These are phyloP conservation scores for Beauveria sp. DNA, from an alignment of 2,329 filamentous ascomycete genomes.

Conservation along the genomic window DNA sequence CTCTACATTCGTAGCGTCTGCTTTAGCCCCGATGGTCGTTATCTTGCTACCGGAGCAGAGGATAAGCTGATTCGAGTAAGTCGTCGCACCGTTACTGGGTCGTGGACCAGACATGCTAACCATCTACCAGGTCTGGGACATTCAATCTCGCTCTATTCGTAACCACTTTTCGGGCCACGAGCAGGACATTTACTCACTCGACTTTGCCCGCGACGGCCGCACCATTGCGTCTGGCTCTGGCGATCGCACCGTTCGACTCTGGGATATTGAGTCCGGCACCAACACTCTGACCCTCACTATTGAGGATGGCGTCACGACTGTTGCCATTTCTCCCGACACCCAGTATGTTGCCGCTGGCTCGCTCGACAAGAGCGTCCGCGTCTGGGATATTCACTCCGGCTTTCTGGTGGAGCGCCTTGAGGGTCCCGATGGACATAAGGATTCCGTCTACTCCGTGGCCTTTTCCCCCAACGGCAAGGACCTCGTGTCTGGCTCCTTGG, in stretches of 20 bases:
- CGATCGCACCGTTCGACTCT: slow-evolving; percentile 87
- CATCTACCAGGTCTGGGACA: slow-evolving; percentile 78
- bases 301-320: slow-evolving; percentile 94
- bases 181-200: slow-evolving; percentile 95
- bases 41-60: slow-evolving; percentile 90
- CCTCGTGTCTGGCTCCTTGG: slow-evolving; percentile 87
- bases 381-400: slow-evolving; percentile 87
- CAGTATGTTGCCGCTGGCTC: slow-evolving; percentile 92
- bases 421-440: slow-evolving; percentile 89
- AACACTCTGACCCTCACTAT: slow-evolving; percentile 83
- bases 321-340: slow-evolving; percentile 92
- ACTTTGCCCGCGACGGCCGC: slow-evolving; percentile 88
- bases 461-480: slow-evolving; percentile 92
- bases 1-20: slow-evolving; percentile 96
- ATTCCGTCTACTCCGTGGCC: slow-evolving; percentile 92
- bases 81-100: slow-evolving; percentile 12
- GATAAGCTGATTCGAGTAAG: slow-evolving; percentile 92
- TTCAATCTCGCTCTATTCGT: slow-evolving; percentile 71
- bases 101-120: slow-evolving; percentile 7
- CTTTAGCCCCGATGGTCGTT: slow-evolving; percentile 94
- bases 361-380: slow-evolving; percentile 93
- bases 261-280: slow-evolving; percentile 83
- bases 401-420: slow-evolving; percentile 87
- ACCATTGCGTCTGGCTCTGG: slow-evolving; percentile 94
- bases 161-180: slow-evolving; percentile 95